phyloP scores from a whole-genome alignment of 371 early-diverging fungal species.

The Mortierella sp. region DNA sequence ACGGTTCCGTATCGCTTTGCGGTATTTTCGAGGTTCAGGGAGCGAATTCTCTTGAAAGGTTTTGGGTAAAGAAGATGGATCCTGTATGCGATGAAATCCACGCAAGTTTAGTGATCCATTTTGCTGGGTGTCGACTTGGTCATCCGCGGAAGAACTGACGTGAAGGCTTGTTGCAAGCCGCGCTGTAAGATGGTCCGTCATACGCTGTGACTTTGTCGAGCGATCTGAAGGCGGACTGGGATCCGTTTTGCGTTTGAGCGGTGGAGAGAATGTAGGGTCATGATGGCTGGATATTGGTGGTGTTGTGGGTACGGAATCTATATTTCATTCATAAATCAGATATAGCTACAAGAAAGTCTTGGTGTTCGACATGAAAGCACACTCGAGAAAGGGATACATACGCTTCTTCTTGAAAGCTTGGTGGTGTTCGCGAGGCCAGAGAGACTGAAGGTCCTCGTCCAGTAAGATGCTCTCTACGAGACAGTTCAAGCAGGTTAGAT shows the following conservation, averaged over 20 bases:
- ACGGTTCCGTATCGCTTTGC: slow-evolving; percentile 34
- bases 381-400: background rate
- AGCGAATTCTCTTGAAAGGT: background rate
- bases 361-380: background rate
- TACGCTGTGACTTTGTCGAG: slow-evolving; percentile 38
- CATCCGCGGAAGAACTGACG: slow-evolving; percentile 24
- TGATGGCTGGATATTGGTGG: slow-evolving; percentile 26
- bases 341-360: background rate
- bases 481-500: background rate
- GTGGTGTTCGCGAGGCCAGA: slow-evolving; percentile 43
- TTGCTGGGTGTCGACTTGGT: slow-evolving; percentile 1
- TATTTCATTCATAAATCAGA: no score
- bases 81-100: slow-evolving; percentile 36
- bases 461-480: slow-evolving; percentile 43
- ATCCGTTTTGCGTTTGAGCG: slow-evolving; percentile 48
- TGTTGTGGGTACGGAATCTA: slow-evolving; percentile 24
- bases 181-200: slow-evolving; percentile 49
- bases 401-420: slow-evolving; percentile 40
- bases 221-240: slow-evolving; percentile 25
- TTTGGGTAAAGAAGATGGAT: background rate
- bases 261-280: slow-evolving; percentile 48
- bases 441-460: slow-evolving; percentile 45
- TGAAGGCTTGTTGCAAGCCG: slow-evolving; percentile 42
- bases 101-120: slow-evolving; percentile 25
- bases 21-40: slow-evolving; percentile 39